Evolutionary conservation across 148 eudicot species (phyloP).

Genomic region (Rhododendron kiyosumense): DNA sequence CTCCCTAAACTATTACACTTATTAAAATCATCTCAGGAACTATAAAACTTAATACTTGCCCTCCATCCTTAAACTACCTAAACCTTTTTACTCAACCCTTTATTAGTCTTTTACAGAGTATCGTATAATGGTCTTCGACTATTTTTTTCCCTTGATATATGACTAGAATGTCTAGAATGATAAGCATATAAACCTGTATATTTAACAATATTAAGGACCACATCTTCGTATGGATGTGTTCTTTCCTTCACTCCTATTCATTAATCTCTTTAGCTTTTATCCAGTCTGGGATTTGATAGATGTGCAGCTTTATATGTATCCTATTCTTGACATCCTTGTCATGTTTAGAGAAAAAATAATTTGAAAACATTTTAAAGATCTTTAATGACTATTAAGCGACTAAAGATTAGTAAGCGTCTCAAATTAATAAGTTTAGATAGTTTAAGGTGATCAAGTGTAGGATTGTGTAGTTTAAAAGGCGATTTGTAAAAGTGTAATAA

Average conservation of each 20-base stretch:
- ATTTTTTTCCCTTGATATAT: too few species aligned
- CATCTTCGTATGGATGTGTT: not conserved
- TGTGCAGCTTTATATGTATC: not conserved
- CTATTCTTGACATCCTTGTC: not conserved
- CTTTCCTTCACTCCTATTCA: not conserved
- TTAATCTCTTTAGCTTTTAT: not conserved
- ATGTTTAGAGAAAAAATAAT: not conserved
- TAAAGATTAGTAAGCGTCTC: not conserved
- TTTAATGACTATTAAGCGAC: not conserved
- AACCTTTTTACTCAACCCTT: not conserved
- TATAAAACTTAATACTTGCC: not conserved
- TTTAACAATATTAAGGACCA: not conserved
- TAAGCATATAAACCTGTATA: not conserved
- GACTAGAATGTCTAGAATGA: not conserved
- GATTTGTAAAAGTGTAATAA: not conserved
- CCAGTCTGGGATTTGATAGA: not conserved
- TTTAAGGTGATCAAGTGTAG: not conserved
- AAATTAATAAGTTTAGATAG: not conserved
- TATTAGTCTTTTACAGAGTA: not conserved
- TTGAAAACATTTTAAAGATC: too few species aligned
- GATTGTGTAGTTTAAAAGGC: not conserved
- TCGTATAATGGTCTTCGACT: not conserved
- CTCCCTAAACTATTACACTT: not conserved
- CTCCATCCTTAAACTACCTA: not conserved
- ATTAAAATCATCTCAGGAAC: not conserved